These are phyloP conservation scores for Protomyces macrosporus DNA, from an alignment of 1,139 yeast species.

Conservation along the genomic window DNA sequence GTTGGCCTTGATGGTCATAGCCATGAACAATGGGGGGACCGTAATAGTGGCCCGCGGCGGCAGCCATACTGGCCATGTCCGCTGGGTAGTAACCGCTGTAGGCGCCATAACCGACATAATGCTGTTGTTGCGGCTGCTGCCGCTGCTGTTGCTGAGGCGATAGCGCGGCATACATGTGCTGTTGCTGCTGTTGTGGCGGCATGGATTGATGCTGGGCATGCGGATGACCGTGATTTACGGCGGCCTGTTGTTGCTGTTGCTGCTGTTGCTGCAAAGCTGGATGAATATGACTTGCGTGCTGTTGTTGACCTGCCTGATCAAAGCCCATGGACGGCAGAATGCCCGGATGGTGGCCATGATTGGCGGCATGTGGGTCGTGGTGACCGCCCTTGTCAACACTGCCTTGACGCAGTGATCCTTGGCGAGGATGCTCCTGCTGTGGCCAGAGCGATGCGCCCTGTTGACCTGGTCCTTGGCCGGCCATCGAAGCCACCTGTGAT, in stretches of 20 bases:
- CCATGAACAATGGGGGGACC: not conserved
- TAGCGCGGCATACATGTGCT: constrained; percentile 2
- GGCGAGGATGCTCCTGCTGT: not conserved
- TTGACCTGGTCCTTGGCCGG: no score
- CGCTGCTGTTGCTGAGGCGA: constrained; percentile 10
- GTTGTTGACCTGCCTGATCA: constrained; percentile 3
- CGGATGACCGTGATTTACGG: constrained; percentile 6
- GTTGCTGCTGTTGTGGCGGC: not conserved
- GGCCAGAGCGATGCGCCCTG: no score
- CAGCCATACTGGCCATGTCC: not conserved
- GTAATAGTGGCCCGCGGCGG: not conserved
- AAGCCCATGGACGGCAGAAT: not conserved
- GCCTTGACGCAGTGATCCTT: not conserved
- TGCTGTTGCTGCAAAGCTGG: constrained; percentile 1
- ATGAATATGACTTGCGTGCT: not conserved
- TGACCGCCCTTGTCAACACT: not conserved
- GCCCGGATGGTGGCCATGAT: not conserved
- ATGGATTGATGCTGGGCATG: not conserved
- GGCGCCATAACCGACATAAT: not conserved
- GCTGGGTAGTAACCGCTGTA: not conserved
- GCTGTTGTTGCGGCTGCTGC: constrained; percentile 3
- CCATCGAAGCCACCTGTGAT: not conserved
- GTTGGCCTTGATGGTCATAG: not conserved
- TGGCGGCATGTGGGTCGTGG: not conserved
- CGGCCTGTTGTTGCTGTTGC: not conserved